Conservation (phyloP, 208 protist species). For the Wallacemonas collosoma region DNA sequence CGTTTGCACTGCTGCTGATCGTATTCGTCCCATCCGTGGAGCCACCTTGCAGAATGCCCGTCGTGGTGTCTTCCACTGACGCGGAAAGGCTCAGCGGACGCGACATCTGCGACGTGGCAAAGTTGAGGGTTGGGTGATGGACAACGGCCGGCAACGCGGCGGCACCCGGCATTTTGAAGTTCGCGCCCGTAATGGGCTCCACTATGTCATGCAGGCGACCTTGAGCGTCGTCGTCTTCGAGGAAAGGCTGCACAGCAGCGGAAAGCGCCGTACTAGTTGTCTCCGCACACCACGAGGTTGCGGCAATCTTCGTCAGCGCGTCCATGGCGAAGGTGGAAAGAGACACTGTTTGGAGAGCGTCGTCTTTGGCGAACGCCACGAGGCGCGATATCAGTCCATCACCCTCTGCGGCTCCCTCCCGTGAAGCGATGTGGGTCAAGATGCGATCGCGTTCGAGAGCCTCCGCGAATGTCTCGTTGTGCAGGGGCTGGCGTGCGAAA, state of each 20-base stretch:
- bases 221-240: constrained; percentile 23
- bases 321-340: constrained; percentile 53
- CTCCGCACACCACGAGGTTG: constrained; percentile 37
- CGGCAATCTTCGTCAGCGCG: constrained; percentile 30
- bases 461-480: constrained; percentile 31
- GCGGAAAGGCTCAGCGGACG: constrained; percentile 14
- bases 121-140: constrained; percentile 56
- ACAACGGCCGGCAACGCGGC: constrained; percentile 20
- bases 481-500: constrained; percentile 41
- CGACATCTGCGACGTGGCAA: constrained; percentile 29
- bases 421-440: constrained; percentile 31
- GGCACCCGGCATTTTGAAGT: constrained; percentile 32
- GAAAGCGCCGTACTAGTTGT: constrained; percentile 25
- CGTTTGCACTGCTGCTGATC: too few relatives aligned
- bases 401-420: neutral
- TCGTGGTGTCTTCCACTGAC: neutral
- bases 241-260: constrained; percentile 35
- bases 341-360: constrained; percentile 22
- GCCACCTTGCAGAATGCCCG: neutral
- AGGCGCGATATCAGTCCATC: constrained; percentile 16
- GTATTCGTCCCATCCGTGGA: neutral
- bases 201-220: constrained; percentile 44
- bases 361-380: constrained; percentile 23
- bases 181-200: constrained; percentile 49
- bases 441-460: constrained; percentile 43